These are phyloP conservation scores for Scenedesmus sp. DNA, from an alignment of 163 green algal genomes.

Conservation along the genomic window DNA sequence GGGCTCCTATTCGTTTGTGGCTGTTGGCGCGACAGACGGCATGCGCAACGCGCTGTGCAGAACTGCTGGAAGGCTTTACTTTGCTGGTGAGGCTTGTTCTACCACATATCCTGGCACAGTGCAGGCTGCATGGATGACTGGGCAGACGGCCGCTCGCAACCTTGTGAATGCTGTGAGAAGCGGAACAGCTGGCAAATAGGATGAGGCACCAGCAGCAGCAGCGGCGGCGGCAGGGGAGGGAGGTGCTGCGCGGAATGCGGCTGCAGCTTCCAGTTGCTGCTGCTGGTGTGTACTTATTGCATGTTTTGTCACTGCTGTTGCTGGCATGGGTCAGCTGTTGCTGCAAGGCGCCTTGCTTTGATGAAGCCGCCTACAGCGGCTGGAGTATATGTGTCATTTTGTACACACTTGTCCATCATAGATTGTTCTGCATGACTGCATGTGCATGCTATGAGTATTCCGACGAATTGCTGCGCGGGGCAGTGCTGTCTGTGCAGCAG, in stretches of 20 bases:
- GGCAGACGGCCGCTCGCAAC: neutral
- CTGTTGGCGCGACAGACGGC: slow-evolving; percentile 68
- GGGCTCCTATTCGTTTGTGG: slow-evolving; percentile 86
- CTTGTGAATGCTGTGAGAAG: neutral
- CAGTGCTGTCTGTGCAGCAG: too few relatives aligned
- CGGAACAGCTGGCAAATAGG: neutral
- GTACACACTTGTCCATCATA: too few relatives aligned
- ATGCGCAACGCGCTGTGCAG: slow-evolving; percentile 82
- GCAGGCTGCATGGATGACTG: slow-evolving; percentile 84
- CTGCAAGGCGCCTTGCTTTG: too few relatives aligned
- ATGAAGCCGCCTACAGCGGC: too few relatives aligned
- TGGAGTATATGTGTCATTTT: too few relatives aligned
- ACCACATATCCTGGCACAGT: slow-evolving; percentile 88
- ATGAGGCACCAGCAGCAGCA: neutral
- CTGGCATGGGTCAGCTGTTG: neutral
- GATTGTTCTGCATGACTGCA: too few relatives aligned
- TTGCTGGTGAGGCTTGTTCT: slow-evolving; percentile 86
- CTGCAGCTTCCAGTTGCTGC: neutral
- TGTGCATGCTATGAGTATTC: too few relatives aligned
- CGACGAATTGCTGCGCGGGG: too few relatives aligned
- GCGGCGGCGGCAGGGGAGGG: neutral
- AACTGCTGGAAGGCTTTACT: slow-evolving; percentile 80
- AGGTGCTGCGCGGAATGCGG: neutral
- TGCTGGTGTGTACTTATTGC: neutral
- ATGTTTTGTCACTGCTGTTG: neutral